Conservation (phyloP, 1,284 basidiomycete genomes). For the Ceratorhiza oryzae-sativae region DNA sequence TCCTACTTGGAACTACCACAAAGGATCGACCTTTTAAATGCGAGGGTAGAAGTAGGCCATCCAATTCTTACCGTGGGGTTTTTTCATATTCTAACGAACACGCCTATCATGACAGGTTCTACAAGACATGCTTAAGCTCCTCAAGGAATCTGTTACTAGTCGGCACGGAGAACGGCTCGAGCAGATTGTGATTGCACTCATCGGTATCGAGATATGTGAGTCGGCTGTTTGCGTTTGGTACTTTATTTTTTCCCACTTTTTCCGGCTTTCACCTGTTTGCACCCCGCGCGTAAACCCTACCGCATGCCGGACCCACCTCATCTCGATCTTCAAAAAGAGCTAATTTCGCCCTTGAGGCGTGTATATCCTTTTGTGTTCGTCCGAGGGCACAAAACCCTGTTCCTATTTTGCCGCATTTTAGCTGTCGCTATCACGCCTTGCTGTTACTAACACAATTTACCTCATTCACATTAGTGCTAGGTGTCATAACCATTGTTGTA, state of each 20-base stretch:
- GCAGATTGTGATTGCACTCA: constrained; percentile 92
- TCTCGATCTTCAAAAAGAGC: not conserved
- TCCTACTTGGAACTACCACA: constrained; percentile 96
- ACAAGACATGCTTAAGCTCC: constrained; percentile 95
- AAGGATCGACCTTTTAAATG: constrained; percentile 91
- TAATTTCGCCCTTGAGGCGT: not conserved
- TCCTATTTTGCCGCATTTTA: constrained; percentile 32
- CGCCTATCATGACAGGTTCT: constrained; percentile 65
- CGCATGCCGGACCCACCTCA: not conserved
- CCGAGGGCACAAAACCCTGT: constrained; percentile 11
- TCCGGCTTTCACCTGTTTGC: not conserved
- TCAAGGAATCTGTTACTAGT: constrained; percentile 94
- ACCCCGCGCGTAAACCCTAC: not conserved
- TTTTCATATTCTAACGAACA: not conserved
- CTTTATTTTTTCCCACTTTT: not conserved
- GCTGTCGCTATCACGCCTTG: constrained; percentile 45
- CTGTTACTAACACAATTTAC: constrained; percentile 39
- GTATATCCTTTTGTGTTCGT: not conserved
- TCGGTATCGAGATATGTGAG: constrained; percentile 85
- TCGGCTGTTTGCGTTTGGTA: constrained; percentile 37
- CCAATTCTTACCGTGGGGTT: not conserved
- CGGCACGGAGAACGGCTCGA: constrained; percentile 93
- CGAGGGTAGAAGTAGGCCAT: constrained; percentile 82
- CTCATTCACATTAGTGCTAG: constrained; percentile 59
- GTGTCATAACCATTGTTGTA: constrained; percentile 74